Percentiles rank a stretch among this genome's conserved stretches.
Evolutionary conservation across 2,329 filamentous ascomycete genomes (phyloP).

Genomic region (Claviceps maximensis): DNA sequence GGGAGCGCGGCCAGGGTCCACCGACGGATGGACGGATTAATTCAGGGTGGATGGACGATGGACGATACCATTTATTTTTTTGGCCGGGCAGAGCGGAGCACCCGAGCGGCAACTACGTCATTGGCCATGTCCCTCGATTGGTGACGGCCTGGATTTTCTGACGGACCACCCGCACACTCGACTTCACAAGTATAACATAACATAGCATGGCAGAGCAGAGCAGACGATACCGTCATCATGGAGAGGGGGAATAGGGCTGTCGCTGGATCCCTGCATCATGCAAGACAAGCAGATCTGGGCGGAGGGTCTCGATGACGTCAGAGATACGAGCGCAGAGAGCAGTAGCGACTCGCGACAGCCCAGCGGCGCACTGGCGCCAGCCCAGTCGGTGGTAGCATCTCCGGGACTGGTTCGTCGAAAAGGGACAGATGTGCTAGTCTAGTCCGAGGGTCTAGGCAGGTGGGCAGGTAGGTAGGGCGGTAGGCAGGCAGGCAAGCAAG

Average conservation of each 20-base stretch:
- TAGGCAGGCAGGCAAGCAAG: background rate
- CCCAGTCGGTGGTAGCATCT: background rate
- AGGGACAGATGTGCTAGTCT: too few relatives aligned
- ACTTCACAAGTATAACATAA: too few relatives aligned
- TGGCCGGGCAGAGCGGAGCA: background rate
- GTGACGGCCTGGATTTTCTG: too few relatives aligned
- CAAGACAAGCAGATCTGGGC: slow-evolving; percentile 5
- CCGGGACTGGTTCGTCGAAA: background rate
- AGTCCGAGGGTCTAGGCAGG: too few relatives aligned
- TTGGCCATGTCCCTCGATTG: background rate
- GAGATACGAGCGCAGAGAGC: background rate
- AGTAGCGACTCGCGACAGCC: background rate
- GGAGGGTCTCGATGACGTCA: slow-evolving; percentile 14
- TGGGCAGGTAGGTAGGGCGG: background rate
- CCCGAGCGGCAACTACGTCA: background rate
- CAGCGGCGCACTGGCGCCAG: background rate
- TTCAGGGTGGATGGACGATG: too few relatives aligned
- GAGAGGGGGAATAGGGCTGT: background rate
- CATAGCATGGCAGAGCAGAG: background rate
- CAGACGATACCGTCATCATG: background rate
- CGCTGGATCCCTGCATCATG: background rate
- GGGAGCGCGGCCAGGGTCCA: too few relatives aligned
- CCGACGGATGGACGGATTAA: background rate
- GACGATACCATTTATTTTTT: background rate
- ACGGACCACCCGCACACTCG: too few relatives aligned